A percentile compares a stretch with the other conserved stretches of the same genome.
Evolutionary conservation across 1,284 basidiomycete species (phyloP).

Genomic region (Inonotus hispidus): DNA sequence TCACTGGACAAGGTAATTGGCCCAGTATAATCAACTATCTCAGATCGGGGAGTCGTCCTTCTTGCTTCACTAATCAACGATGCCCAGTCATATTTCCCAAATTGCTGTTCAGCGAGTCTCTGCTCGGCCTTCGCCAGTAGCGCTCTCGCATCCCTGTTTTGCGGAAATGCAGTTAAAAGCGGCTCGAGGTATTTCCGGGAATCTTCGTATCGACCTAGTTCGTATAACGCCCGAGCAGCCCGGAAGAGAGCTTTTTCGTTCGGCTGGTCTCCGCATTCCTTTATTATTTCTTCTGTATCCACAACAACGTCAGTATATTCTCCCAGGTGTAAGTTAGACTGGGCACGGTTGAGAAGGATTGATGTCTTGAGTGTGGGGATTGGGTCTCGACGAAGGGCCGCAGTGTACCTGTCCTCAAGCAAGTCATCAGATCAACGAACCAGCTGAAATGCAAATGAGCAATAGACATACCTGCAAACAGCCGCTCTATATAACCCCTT

Average conservation of each 20-base stretch:
- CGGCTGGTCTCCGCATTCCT: not conserved
- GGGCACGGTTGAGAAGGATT: constrained; percentile 16
- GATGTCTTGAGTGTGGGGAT: constrained; percentile 4
- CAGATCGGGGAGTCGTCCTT: constrained; percentile 3
- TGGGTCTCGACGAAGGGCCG: constrained; percentile 3
- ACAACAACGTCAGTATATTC: not conserved
- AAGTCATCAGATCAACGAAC: not conserved
- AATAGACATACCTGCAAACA: constrained; percentile 8
- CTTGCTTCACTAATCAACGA: constrained; percentile 12
- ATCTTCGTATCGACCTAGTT: constrained; percentile 6
- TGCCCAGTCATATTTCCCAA: constrained; percentile 16
- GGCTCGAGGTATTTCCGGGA: constrained; percentile 4
- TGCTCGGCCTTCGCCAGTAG: not conserved
- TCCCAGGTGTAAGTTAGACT: constrained; percentile 12
- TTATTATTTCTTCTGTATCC: constrained; percentile 6
- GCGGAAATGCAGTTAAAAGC: constrained; percentile 4
- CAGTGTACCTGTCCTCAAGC: constrained; percentile 9
- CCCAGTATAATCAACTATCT: constrained; percentile 14
- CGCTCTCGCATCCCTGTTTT: constrained; percentile 13
- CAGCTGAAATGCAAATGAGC: not conserved
- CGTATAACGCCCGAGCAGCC: constrained; percentile 11
- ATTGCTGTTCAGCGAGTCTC: constrained; percentile 12
- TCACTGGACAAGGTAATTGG: not conserved
- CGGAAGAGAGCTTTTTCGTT: constrained; percentile 18
- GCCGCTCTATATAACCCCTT: constrained; percentile 9